Evolutionary conservation across 1,139 yeast genomes (phyloP), one percentile per base, ranked within the genome.

Genomic region (Maudiozyma humilis): DNA sequence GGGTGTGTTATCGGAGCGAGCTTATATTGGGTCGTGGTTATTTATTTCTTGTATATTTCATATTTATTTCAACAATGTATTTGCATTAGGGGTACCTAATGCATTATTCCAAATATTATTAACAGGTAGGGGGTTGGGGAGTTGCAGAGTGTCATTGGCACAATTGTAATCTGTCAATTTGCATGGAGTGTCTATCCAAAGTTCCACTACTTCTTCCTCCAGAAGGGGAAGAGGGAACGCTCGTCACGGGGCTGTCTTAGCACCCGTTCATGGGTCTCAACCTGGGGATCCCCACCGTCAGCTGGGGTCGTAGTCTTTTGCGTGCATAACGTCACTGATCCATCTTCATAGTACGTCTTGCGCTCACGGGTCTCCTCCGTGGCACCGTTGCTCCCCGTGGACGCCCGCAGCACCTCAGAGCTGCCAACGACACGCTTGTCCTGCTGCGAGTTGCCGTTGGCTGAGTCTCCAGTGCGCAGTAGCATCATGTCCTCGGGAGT

Each of bases 271-370:
- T 50, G 44, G 2, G 51, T 49, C 38, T 64, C 66, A 7, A 41
- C 36, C 13, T 25, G 40, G 16, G 68, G 62, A 17, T 55, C 48
- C n/a, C 59, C 45, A 1, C 68, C 68, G 44, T 65, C 66, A 8
- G 44, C 45, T n/a, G 69, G 69, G 13, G 50, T 51, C 8, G 75
- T 66, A 51, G 72, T 76, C 44, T 53, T 63, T 32, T 57, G 53
- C 12, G 62, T 58, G 41, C 61, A 62, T 19, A 61, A 54, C 47
- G 67, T 65, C 27, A 76, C 73, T 3, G 83, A 73, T 6, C 95
- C 95, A 59, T 87, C 94, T 34, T 66, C 71, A 57, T 68, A 86
- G 53, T 70, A 72, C 51, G 80, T 77, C 51, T 71, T 71, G 19
- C 66, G 63, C 50, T 77, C 76, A 20, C 73, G 72, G 53, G 72